phyloP scores from a whole-genome alignment of 768 basidiomycete genomes.

The Phylloporus rhodoxanthus region DNA sequence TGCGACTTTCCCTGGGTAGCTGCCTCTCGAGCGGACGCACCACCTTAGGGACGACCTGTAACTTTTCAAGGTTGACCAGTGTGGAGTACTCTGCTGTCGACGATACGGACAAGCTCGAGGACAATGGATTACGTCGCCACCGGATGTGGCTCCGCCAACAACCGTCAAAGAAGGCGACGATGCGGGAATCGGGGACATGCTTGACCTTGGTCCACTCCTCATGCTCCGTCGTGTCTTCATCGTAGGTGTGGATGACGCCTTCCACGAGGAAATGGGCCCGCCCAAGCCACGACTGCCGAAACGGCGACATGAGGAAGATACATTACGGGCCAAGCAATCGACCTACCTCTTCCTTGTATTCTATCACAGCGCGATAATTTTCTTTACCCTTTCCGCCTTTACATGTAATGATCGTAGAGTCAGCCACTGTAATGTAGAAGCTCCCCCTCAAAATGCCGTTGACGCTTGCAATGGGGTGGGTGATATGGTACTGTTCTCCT shows the following conservation, averaged over 20 bases:
- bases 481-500: conserved; percentile 82
- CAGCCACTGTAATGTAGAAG: conserved; percentile 85
- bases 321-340: not conserved
- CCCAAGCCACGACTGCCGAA: conserved; percentile 76
- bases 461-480: conserved; percentile 83
- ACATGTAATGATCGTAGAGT: conserved; percentile 78
- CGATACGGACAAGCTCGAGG: conserved; percentile 43
- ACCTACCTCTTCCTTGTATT: conserved; percentile 93
- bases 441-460: conserved; percentile 89
- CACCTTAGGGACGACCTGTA: conserved; percentile 72
- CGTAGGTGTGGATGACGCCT: conserved; percentile 83
- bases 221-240: conserved; percentile 55
- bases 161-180: conserved; percentile 83
- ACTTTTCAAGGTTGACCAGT: conserved; percentile 69
- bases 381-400: conserved; percentile 56
- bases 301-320: not conserved
- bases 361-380: conserved; percentile 75
- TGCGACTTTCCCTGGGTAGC: conserved; percentile 72
- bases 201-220: conserved; percentile 81
- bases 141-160: conserved; percentile 80
- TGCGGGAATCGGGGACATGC: conserved; percentile 74
- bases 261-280: conserved; percentile 78
- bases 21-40: conserved; percentile 83
- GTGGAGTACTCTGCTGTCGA: conserved; percentile 49
- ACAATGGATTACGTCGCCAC: conserved; percentile 59